A percentile compares a stretch with the other conserved stretches of the same genome.
These are phyloP conservation scores for Aspergillus sp. DNA, from an alignment of 2,329 filamentous ascomycete genomes.

Conservation along the genomic window DNA sequence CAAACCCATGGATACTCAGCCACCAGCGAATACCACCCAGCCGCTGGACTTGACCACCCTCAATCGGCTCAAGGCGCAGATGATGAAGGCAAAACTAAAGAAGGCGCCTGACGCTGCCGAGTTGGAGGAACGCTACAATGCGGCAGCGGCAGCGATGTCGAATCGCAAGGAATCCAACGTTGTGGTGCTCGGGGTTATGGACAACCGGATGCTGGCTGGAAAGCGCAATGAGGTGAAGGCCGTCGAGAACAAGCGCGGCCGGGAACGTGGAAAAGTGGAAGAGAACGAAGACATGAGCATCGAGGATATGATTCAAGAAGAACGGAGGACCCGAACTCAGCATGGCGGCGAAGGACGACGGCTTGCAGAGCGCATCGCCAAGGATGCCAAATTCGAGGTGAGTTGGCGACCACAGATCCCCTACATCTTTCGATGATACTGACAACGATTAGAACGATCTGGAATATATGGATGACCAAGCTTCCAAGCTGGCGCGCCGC, in stretches of 20 bases:
- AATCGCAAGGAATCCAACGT: constrained; percentile 61
- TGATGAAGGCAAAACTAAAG: constrained; percentile 92
- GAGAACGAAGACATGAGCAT: constrained; percentile 96
- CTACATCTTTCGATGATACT: constrained; percentile 2
- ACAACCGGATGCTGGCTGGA: constrained; percentile 82
- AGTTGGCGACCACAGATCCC: constrained; percentile 20
- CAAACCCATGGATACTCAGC: constrained; percentile 55
- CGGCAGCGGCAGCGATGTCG: constrained; percentile 63
- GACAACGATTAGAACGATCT: constrained; percentile 62
- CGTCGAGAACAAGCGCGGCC: constrained; percentile 75
- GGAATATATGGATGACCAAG: constrained; percentile 97
- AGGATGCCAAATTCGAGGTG: constrained; percentile 81
- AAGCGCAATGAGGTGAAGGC: constrained; percentile 71
- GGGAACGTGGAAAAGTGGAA: constrained; percentile 78
- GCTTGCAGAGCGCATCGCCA: constrained; percentile 88
- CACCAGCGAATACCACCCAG: constrained; percentile 48
- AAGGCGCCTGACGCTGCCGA: constrained; percentile 70
- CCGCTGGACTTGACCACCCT: constrained; percentile 72
- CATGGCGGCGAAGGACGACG: constrained; percentile 75
- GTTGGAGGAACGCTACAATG: constrained; percentile 81
- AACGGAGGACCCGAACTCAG: constrained; percentile 77
- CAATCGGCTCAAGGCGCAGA: constrained; percentile 85
- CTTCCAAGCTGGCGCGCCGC: constrained; percentile 78
- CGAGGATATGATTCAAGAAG: constrained; percentile 95
- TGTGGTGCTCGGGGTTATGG: constrained; percentile 81